phyloP scores from a whole-genome alignment of 352 stramenopile genomes.

The Pythium volutum region DNA sequence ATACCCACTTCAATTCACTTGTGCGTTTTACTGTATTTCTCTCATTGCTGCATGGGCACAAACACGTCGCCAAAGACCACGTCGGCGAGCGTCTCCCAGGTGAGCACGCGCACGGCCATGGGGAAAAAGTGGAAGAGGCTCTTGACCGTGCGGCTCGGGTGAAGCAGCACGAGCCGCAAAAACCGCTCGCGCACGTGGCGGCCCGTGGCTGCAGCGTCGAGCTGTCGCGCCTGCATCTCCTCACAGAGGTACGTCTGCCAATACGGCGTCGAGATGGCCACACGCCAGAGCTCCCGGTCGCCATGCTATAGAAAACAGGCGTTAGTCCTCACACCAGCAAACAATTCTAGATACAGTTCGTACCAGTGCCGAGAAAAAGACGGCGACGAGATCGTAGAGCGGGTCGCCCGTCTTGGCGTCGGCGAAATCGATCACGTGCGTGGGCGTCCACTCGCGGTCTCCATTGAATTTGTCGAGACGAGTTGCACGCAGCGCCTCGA shows the following conservation, averaged over 20 bases:
- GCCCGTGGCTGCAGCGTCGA: slow-evolving; percentile 11
- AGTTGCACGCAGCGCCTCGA: slow-evolving; percentile 33
- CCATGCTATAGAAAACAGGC: slow-evolving; percentile 75
- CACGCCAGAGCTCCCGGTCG: slow-evolving; percentile 56
- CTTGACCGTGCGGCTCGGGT: slow-evolving; percentile 73
- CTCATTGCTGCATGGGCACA: slow-evolving; percentile 2
- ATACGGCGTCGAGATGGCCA: slow-evolving; percentile 54
- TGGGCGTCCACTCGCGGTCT: slow-evolving; percentile 49
- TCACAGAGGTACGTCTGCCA: slow-evolving; percentile 67
- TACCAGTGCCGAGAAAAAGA: slow-evolving; percentile 81
- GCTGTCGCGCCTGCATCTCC: slow-evolving; percentile 32
- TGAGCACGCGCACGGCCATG: slow-evolving; percentile 26
- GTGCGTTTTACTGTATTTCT: slow-evolving; percentile 27
- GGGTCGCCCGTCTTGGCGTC: slow-evolving; percentile 85
- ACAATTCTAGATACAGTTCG: slow-evolving; percentile 20
- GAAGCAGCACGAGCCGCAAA: slow-evolving; percentile 67
- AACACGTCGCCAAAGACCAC: slow-evolving; percentile 66
- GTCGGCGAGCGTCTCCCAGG: slow-evolving; percentile 66
- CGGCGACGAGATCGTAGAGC: slow-evolving; percentile 80
- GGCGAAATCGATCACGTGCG: slow-evolving; percentile 84
- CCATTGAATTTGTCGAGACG: slow-evolving; percentile 52
- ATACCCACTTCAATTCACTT: slow-evolving; percentile 4
- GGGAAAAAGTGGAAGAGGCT: slow-evolving; percentile 74
- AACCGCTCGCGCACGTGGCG: slow-evolving; percentile 57
- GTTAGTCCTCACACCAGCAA: too few relatives aligned